Evolutionary conservation across 805 yeast genomes (phyloP).

Genomic region (Komagataella kurtzmanii): DNA sequence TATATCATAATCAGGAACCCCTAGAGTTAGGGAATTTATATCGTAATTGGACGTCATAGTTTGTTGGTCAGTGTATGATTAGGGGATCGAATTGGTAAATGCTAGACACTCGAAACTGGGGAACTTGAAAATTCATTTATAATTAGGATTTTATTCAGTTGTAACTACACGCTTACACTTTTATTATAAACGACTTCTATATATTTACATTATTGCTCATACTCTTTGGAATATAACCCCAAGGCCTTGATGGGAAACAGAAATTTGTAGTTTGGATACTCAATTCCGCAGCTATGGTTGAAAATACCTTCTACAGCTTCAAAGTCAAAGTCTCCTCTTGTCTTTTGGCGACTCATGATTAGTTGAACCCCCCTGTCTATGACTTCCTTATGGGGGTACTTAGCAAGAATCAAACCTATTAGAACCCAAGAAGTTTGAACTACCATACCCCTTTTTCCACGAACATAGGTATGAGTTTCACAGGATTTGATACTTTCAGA

Average conservation of each 20-base stretch:
- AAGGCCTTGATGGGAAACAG: conserved; percentile 87
- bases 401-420: conserved; percentile 68
- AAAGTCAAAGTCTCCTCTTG: conserved; percentile 74
- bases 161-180: background rate
- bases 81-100: too few species aligned
- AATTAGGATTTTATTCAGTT: too few species aligned
- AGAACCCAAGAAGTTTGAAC: conserved; percentile 93
- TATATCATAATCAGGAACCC: conserved; percentile 6
- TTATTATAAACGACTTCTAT: background rate
- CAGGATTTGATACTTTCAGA: conserved; percentile 88
- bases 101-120: background rate
- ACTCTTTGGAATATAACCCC: conserved; percentile 41
- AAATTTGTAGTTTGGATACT: conserved; percentile 87
- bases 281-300: conserved; percentile 85
- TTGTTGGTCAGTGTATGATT: too few species aligned
- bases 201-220: conserved; percentile 9
- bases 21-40: background rate
- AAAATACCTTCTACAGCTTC: conserved; percentile 92
- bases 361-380: conserved; percentile 52
- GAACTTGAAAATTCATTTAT: background rate
- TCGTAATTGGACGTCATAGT: background rate
- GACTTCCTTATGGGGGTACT: conserved; percentile 57
- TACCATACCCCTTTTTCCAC: conserved; percentile 41
- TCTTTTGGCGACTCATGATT: conserved; percentile 50
- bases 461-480: conserved; percentile 67